Conservation (phyloP, 495 filamentous ascomycete species). For the Trichocladium antarcticum region DNA sequence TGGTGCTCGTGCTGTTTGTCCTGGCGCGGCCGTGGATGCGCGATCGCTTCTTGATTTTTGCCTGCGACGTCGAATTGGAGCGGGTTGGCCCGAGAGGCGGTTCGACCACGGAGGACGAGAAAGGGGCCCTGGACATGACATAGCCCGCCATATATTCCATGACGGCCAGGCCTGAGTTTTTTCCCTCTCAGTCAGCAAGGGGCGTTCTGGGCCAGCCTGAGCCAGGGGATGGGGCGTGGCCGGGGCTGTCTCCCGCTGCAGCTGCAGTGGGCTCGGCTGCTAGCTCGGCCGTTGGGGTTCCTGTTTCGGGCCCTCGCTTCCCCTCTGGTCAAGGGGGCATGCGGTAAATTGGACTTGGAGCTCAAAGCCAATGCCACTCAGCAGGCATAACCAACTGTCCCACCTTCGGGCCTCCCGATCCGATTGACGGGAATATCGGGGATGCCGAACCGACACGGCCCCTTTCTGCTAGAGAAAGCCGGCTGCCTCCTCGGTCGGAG, state of each 20-base stretch:
- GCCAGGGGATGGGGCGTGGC: not conserved
- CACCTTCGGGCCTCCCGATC: not conserved
- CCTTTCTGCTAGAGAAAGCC: too few species aligned
- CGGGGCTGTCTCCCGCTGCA: not conserved
- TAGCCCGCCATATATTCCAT: constrained; percentile 31
- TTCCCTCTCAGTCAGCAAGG: constrained; percentile 8
- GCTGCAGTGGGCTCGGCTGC: constrained; percentile 5
- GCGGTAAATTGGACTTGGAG: constrained; percentile 3
- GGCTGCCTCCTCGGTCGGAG: too few species aligned
- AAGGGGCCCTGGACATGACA: constrained; percentile 27
- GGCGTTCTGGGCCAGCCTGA: not conserved
- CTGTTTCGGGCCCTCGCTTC: not conserved
- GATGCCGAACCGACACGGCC: too few species aligned
- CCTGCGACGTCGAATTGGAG: constrained; percentile 27
- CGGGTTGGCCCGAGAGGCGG: constrained; percentile 19
- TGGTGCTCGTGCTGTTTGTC: constrained; percentile 26
- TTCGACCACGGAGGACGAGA: constrained; percentile 28
- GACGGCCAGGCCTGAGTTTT: constrained; percentile 8
- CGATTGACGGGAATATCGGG: constrained; percentile 1
- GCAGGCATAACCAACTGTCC: too few species aligned
- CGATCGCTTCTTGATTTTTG: constrained; percentile 20
- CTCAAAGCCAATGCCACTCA: too few species aligned
- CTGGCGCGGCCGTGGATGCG: constrained; percentile 21
- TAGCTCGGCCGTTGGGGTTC: not conserved
- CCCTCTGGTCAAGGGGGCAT: not conserved